These are phyloP conservation scores for Metarhizium humberi DNA, from an alignment of 2,329 filamentous ascomycete species.

Conservation along the genomic window DNA sequence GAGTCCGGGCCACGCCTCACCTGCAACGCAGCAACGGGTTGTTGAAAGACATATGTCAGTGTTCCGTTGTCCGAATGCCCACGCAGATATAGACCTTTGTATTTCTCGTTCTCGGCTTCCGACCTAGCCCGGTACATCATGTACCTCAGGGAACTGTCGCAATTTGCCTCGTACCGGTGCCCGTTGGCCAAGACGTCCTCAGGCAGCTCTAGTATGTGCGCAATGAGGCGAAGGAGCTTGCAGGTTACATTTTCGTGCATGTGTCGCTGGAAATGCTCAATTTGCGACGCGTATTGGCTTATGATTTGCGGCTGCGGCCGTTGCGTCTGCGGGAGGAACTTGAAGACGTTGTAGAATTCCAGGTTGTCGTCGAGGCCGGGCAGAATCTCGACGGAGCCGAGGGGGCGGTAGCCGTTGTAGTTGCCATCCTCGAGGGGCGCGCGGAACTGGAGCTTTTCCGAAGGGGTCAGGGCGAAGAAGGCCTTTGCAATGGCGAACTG, in stretches of 20 bases:
- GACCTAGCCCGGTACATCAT: conserved; percentile 46
- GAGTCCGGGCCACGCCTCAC: conserved; percentile 18
- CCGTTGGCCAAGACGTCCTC: conserved; percentile 43
- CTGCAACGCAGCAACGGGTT: conserved; percentile 47
- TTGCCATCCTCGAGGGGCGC: conserved; percentile 39
- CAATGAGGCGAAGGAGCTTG: conserved; percentile 25
- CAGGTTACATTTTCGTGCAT: conserved; percentile 23
- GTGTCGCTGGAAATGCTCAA: conserved; percentile 25
- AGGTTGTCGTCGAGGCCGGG: conserved; percentile 27
- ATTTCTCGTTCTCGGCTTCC: conserved; percentile 29
- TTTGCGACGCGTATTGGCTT: conserved; percentile 18
- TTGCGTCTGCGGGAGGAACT: conserved; percentile 25
- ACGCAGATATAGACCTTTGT: conserved; percentile 25
- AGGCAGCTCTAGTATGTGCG: conserved; percentile 46
- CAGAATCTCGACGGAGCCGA: conserved; percentile 26
- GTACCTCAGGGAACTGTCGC: conserved; percentile 49
- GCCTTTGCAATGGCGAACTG: conserved; percentile 53
- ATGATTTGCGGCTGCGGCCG: conserved; percentile 24
- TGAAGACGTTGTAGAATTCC: conserved; percentile 31
- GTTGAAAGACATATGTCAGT: conserved; percentile 47
- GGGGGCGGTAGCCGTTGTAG: conserved; percentile 47
- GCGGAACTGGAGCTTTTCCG: conserved; percentile 51
- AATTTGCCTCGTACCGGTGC: conserved; percentile 43
- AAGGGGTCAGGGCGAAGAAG: conserved; percentile 45
- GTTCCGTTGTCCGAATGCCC: conserved; percentile 47